These are phyloP conservation scores for Brassica carinata DNA, from an alignment of 345 rosid species.

Conservation along the genomic window DNA sequence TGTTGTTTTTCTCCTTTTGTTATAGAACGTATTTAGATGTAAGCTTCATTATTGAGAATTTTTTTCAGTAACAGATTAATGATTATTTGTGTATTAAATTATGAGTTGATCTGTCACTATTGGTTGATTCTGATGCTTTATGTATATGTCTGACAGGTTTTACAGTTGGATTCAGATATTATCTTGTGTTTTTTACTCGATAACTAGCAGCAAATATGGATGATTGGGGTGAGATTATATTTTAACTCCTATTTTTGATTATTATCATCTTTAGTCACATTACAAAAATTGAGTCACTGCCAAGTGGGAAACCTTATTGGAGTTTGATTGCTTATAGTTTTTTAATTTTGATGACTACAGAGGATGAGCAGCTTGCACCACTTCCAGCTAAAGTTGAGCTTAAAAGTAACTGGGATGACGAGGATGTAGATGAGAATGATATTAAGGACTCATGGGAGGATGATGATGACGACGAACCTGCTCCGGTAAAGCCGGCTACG, in stretches of 20 bases:
- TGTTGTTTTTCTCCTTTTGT: background rate
- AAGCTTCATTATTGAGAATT: background rate
- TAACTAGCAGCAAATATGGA: constrained; percentile 26
- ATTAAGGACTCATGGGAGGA: constrained; percentile 99
- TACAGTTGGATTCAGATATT: background rate
- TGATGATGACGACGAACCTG: constrained; percentile 79
- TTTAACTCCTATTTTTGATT: background rate
- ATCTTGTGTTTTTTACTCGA: background rate
- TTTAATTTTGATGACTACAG: constrained; percentile 37
- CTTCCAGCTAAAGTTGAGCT: constrained; percentile 52
- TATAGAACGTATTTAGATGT: background rate
- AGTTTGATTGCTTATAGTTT: constrained; percentile 19
- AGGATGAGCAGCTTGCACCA: constrained; percentile 69
- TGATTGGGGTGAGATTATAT: constrained; percentile 37
- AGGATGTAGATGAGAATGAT: constrained; percentile 82
- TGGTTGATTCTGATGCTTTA: background rate
- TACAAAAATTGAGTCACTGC: background rate
- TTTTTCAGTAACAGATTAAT: background rate
- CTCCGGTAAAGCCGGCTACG: constrained; percentile 63
- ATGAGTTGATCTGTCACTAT: background rate
- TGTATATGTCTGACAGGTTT: background rate
- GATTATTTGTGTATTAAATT: background rate
- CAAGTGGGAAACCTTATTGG: background rate
- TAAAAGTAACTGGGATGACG: constrained; percentile 86
- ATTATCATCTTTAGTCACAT: background rate